These are phyloP conservation scores for Xylaria sp. DNA, from an alignment of 2,329 filamentous ascomycete genomes.

Conservation along the genomic window DNA sequence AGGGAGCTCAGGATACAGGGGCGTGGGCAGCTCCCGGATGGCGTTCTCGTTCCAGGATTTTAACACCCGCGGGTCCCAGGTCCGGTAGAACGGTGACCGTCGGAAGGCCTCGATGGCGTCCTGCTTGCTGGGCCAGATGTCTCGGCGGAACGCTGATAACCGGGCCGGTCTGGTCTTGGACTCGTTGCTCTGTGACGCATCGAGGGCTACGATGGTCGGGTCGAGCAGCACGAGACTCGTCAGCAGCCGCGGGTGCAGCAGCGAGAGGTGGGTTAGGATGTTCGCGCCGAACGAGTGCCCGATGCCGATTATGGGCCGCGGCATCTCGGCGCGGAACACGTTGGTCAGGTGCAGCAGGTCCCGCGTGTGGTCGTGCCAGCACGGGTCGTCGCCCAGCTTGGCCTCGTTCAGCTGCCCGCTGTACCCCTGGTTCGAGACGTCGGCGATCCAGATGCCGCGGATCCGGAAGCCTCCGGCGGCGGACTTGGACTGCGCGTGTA, in stretches of 20 bases:
- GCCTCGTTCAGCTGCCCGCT: conserved; percentile 82
- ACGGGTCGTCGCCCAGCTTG: conserved; percentile 83
- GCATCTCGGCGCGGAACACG: conserved; percentile 80
- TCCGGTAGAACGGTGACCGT: conserved; percentile 77
- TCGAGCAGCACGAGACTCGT: conserved; percentile 82
- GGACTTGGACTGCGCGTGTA: conserved; percentile 65
- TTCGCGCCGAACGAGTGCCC: conserved; percentile 90
- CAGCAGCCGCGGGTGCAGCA: conserved; percentile 84
- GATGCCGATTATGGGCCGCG: conserved; percentile 82
- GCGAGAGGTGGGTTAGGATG: conserved; percentile 74
- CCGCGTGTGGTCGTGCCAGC: conserved; percentile 85
- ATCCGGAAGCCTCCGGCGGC: conserved; percentile 65
- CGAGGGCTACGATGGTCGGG: conserved; percentile 74
- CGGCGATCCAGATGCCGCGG: conserved; percentile 87
- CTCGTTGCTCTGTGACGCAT: conserved; percentile 50
- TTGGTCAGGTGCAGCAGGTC: conserved; percentile 90
- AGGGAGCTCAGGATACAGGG: conserved; percentile 58
- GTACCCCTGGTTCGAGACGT: conserved; percentile 85
- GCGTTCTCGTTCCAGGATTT: conserved; percentile 78
- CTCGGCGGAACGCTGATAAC: conserved; percentile 76
- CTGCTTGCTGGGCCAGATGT: conserved; percentile 81
- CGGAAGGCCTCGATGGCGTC: conserved; percentile 74
- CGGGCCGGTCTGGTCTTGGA: conserved; percentile 57
- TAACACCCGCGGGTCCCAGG: conserved; percentile 85
- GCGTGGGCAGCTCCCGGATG: conserved; percentile 77